These are phyloP conservation scores for Chrysochromulina parva DNA, from an alignment of 78 protist genomes.

Conservation along the genomic window DNA sequence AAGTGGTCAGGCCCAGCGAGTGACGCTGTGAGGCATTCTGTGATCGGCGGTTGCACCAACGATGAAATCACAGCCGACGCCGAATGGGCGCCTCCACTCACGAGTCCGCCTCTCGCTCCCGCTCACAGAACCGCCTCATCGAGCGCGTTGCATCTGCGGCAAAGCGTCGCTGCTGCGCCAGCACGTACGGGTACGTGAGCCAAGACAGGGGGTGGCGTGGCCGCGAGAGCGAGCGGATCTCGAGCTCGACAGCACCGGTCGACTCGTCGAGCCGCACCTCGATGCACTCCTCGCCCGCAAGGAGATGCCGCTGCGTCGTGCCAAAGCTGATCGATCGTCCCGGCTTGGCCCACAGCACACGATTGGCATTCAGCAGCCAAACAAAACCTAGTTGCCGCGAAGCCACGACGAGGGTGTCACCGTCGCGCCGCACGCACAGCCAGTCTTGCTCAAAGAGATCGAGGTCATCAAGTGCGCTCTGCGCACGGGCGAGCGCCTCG, in stretches of 20 bases:
- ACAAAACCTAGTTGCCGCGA: background rate
- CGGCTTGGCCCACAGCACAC: background rate
- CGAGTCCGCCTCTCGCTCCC: no score
- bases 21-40: no score
- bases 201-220: background rate
- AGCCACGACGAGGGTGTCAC: no score
- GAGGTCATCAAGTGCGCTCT: no score
- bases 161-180: background rate
- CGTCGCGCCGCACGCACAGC: no score
- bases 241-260: background rate
- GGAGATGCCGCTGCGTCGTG: background rate
- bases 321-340: background rate
- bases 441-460: no score
- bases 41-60: no score
- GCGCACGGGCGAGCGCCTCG: no score
- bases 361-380: background rate
- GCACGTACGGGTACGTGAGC: background rate
- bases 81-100: no score
- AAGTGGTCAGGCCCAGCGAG: no score
- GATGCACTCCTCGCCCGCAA: background rate
- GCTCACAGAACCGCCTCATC: background rate
- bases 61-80: no score
- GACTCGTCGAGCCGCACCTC: background rate
- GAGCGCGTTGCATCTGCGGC: background rate
- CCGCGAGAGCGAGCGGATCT: background rate